phyloP scores from a whole-genome alignment of 148 eudicot species.

The Cornus controversa region DNA sequence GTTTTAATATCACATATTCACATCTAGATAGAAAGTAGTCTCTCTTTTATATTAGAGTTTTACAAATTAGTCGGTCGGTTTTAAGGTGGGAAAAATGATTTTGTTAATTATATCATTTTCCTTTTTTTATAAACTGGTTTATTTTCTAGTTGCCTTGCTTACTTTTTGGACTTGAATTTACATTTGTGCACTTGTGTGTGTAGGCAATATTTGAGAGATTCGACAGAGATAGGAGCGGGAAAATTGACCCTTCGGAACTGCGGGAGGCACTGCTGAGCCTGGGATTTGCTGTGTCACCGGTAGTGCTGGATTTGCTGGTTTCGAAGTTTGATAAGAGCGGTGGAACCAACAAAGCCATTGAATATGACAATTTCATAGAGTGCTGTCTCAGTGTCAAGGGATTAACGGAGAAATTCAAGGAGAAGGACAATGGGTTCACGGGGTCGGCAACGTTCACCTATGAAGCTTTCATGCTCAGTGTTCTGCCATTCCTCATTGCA shows the following conservation, averaged over 20 bases:
- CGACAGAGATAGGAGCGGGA: constrained; percentile 89
- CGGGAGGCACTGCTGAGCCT: constrained; percentile 85
- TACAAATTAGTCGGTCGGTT: too few species aligned
- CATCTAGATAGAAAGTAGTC: too few species aligned
- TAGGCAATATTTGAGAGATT: constrained; percentile 83
- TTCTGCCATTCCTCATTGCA: constrained; percentile 80
- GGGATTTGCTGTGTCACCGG: constrained; percentile 78
- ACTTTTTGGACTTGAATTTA: too few species aligned
- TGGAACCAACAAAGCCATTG: constrained; percentile 75
- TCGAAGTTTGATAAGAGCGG: constrained; percentile 86
- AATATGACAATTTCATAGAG: constrained; percentile 98
- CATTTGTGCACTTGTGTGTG: background rate
- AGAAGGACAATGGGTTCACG: constrained; percentile 59
- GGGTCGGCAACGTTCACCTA: constrained; percentile 93
- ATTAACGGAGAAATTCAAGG: constrained; percentile 90
- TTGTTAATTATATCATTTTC: too few species aligned
- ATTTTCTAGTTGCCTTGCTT: too few species aligned
- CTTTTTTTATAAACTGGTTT: too few species aligned
- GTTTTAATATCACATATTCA: too few species aligned
- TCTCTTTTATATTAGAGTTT: too few species aligned
- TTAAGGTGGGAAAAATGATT: too few species aligned
- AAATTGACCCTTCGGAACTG: constrained; percentile 72
- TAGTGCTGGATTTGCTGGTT: constrained; percentile 73
- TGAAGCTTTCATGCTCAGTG: constrained; percentile 82
- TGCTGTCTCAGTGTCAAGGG: constrained; percentile 96